Percentiles rank a stretch among this genome's conserved stretches.
phyloP scores from a whole-genome alignment of 768 basidiomycete species.

The Macrolepiota dolichaula region DNA sequence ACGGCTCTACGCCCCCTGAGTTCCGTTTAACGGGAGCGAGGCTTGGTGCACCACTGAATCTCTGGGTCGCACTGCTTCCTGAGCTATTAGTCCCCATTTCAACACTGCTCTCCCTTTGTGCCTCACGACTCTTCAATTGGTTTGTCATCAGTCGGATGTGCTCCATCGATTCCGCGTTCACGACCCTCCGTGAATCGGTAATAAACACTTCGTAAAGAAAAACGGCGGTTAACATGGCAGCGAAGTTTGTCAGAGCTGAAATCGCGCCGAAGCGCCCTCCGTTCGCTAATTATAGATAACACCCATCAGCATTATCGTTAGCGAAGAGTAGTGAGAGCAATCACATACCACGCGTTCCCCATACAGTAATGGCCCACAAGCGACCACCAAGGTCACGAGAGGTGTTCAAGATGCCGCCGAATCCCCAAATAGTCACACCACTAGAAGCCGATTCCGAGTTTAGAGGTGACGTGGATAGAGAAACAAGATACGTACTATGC shows the following conservation, averaged over 20 bases:
- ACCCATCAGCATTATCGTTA: neutral
- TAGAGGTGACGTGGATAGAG: neutral
- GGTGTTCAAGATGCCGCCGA: constrained; percentile 2
- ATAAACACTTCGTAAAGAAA: constrained; percentile 8
- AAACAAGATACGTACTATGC: neutral
- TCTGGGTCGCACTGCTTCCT: neutral
- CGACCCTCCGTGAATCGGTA: constrained; percentile 5
- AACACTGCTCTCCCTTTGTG: neutral
- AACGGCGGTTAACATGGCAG: neutral
- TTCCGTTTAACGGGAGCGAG: neutral
- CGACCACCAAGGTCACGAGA: constrained; percentile 7
- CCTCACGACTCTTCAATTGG: neutral
- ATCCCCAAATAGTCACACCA: constrained; percentile 5
- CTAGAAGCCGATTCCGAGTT: neutral
- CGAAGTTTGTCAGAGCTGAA: neutral
- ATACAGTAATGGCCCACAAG: constrained; percentile 4
- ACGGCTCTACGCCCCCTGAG: neutral
- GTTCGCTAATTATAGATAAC: constrained; percentile 1
- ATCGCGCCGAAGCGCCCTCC: constrained; percentile 1
- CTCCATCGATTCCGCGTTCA: constrained; percentile 4
- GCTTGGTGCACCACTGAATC: neutral
- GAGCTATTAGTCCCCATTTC: neutral
- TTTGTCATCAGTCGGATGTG: constrained; percentile 2
- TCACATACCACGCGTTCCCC: neutral
- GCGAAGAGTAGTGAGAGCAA: neutral